Base-by-base conservation (phyloP, 1,284 basidiomycete genomes). In the Boletus semigastroideus region DNA sequence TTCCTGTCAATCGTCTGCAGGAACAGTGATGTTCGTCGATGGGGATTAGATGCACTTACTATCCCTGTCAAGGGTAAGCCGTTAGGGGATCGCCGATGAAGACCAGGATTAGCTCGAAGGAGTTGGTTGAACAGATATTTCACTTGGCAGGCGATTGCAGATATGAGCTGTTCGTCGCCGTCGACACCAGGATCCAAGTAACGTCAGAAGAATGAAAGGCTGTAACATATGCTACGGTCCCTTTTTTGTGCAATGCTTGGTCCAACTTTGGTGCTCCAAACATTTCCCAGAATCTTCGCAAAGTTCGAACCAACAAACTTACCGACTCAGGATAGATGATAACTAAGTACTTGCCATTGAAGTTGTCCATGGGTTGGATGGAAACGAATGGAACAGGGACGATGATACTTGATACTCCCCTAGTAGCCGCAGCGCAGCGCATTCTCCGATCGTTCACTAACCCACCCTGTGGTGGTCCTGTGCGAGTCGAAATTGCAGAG, bases 1-100 rank as follows among this genome's bases (percentile, higher is more conserved):
- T 22, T 22, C 22, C 22, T 3, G 22, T 22, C 22, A 5, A 22
- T 80, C 79, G 3, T 70, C 80, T 0, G 14, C 14, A 9, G 33
- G 33, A 16, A 34, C 33, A 8, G 8, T 9, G 33, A 16, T 16
- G 77, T 83, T 80, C 61, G 67, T 76, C 17, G 80, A 12, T 82
- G 79, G 80, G 67, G 71, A n/a, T 69, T 75, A 8, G 70, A 77
- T 5, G 74, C 73, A 2, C 71, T 69, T 16, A 25, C 7, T 62
- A 56, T 33, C 53, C 48, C 1, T 11, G 39, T n/a, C 46, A 27
- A 30, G 62, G 62, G 45, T 60, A 37, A 60, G 62, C 7, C 60
- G 59, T 48, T 10, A 48, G 62, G 9, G 57, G 50, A 40, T 33
- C 42, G 1, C 16, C 11, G 25, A 19, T 36, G 38, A 45, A 36